These are phyloP conservation scores for Gilbertella persicaria DNA, from an alignment of 371 early-diverging fungal species.

Conservation along the genomic window DNA sequence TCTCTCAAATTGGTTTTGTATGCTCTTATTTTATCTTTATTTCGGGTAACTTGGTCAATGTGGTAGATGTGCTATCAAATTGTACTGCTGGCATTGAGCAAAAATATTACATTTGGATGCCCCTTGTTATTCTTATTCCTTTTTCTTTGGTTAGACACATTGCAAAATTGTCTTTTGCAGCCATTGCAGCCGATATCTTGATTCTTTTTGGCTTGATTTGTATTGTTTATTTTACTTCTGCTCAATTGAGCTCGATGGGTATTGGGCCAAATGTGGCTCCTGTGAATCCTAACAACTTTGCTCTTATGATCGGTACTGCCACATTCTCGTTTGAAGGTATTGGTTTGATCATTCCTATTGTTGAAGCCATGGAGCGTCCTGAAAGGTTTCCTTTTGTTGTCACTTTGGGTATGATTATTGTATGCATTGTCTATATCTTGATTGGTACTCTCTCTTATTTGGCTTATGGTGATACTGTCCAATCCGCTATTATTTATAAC, in stretches of 20 bases:
- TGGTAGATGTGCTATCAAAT: slow-evolving; percentile 40
- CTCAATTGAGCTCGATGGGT: slow-evolving; percentile 26
- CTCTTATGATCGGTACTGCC: slow-evolving; percentile 76
- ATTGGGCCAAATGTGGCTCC: slow-evolving; percentile 44
- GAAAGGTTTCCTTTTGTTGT: slow-evolving; percentile 64
- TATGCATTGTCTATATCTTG: slow-evolving; percentile 59
- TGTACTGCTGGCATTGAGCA: slow-evolving; percentile 34
- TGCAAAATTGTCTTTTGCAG: slow-evolving; percentile 63
- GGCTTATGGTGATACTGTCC: slow-evolving; percentile 69
- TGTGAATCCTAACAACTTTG: slow-evolving; percentile 63
- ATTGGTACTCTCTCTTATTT: slow-evolving; percentile 72
- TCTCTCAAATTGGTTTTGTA: slow-evolving; percentile 66
- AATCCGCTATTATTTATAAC: slow-evolving; percentile 71
- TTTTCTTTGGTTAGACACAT: slow-evolving; percentile 67
- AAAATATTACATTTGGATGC: slow-evolving; percentile 59
- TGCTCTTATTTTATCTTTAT: slow-evolving; percentile 53
- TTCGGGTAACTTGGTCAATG: slow-evolving; percentile 44
- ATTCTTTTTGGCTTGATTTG: slow-evolving; percentile 66
- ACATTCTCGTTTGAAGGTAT: slow-evolving; percentile 83
- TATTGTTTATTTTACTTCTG: slow-evolving; percentile 40
- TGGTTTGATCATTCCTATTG: slow-evolving; percentile 64
- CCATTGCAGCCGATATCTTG: slow-evolving; percentile 71
- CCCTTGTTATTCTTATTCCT: slow-evolving; percentile 63
- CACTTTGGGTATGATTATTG: slow-evolving; percentile 54
- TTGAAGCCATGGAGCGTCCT: slow-evolving; percentile 58